Evolutionary conservation across 1,284 basidiomycete species (phyloP).

Genomic region (Cryptococcus sp.): DNA sequence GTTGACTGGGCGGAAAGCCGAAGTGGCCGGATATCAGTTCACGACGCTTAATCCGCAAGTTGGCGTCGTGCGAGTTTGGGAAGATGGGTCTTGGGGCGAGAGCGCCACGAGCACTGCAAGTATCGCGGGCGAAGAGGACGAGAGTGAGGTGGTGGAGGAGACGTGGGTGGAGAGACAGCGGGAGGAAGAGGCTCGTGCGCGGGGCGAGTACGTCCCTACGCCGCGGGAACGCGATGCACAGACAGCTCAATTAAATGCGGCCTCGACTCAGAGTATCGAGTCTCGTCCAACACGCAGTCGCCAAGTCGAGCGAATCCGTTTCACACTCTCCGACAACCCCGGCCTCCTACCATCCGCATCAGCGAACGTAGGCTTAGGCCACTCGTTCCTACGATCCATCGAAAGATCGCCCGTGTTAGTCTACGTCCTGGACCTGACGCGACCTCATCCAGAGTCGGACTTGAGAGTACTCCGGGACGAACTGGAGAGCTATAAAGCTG

Average conservation of each 20-base stretch:
- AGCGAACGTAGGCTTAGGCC: conserved; percentile 87
- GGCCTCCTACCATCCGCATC: conserved; percentile 84
- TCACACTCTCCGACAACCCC: conserved; percentile 97
- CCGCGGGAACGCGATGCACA: conserved; percentile 1
- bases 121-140: conserved; percentile 31
- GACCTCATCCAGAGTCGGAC: conserved; percentile 71
- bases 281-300: neutral
- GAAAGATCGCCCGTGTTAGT: conserved; percentile 87
- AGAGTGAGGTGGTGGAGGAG: conserved; percentile 62
- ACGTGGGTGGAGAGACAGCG: conserved; percentile 65
- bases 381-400: conserved; percentile 89
- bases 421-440: conserved; percentile 87
- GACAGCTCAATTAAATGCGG: neutral
- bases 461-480: conserved; percentile 72
- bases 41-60: conserved; percentile 94
- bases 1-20: conserved; percentile 81
- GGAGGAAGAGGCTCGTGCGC: conserved; percentile 48
- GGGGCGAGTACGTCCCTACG: conserved; percentile 35
- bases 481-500: conserved; percentile 79
- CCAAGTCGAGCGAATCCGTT: conserved; percentile 68
- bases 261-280: neutral
- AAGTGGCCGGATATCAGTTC: conserved; percentile 89
- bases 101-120: too few species aligned
- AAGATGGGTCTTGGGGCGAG: conserved; percentile 69
- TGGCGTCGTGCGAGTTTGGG: conserved; percentile 83